Evolutionary conservation across 1,284 basidiomycete species (phyloP).

Genomic region (Fomitopsis schrenkii): DNA sequence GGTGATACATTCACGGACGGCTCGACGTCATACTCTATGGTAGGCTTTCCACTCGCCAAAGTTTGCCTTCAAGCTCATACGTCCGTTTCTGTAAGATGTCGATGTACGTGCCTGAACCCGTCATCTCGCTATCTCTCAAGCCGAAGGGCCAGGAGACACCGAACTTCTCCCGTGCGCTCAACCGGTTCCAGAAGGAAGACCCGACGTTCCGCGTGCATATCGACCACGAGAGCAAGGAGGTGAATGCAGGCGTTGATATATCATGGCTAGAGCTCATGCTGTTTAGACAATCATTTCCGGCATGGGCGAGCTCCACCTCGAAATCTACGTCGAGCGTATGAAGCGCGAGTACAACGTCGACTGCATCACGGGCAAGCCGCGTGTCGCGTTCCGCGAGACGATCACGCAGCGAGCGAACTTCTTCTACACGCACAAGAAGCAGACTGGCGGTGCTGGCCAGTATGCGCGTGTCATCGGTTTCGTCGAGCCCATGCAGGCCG

Average conservation of each 20-base stretch:
- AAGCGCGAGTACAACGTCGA: slow-evolving; percentile 95
- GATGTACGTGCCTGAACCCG: slow-evolving; percentile 99
- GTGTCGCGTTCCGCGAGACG: slow-evolving; percentile 96
- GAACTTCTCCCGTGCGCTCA: slow-evolving; percentile 95
- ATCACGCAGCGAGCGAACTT: slow-evolving; percentile 83
- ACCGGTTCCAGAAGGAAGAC: slow-evolving; percentile 99
- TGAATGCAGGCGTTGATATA: slow-evolving; percentile 21
- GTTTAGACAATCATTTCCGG: slow-evolving; percentile 96
- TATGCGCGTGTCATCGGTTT: slow-evolving; percentile 91
- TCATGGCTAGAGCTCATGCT: neutral
- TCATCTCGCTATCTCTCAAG: slow-evolving; percentile 94
- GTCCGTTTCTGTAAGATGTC: slow-evolving; percentile 63
- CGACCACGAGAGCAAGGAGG: slow-evolving; percentile 92
- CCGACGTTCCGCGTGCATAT: slow-evolving; percentile 98
- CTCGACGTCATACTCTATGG: slow-evolving; percentile 85
- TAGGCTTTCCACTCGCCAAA: slow-evolving; percentile 29
- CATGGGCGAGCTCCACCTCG: slow-evolving; percentile 98
- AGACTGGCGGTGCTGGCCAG: slow-evolving; percentile 96
- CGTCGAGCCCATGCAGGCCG: slow-evolving; percentile 88
- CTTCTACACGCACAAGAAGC: slow-evolving; percentile 97
- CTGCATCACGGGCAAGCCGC: slow-evolving; percentile 93
- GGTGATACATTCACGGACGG: slow-evolving; percentile 99
- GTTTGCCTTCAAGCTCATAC: neutral
- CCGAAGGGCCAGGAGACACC: slow-evolving; percentile 91
- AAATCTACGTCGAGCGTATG: slow-evolving; percentile 99